Evolutionary conservation across 2,329 filamentous ascomycete genomes (phyloP).

Genomic region (Alternaria metachromatica): DNA sequence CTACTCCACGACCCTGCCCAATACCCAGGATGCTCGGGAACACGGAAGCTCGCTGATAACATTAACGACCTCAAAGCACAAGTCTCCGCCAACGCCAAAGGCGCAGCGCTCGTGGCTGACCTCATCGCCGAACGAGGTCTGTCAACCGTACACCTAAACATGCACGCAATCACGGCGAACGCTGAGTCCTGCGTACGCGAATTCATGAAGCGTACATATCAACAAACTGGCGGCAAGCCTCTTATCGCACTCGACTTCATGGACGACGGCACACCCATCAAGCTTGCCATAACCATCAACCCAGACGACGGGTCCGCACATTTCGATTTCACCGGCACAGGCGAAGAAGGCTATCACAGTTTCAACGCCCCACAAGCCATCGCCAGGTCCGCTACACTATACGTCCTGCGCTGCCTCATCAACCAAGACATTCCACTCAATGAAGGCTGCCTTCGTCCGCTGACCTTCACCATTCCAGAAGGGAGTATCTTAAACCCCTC

Average conservation of each 20-base stretch:
- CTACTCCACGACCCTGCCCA: conserved; percentile 27
- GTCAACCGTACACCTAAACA: neutral
- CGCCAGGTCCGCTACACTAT: conserved; percentile 41
- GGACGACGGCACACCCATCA: neutral
- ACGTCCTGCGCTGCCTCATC: conserved; percentile 40
- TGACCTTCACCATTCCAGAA: conserved; percentile 34
- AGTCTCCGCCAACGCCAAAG: conserved; percentile 44
- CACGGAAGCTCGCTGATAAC: conserved; percentile 43
- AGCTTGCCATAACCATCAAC: neutral
- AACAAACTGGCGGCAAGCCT: neutral
- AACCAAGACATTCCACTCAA: conserved; percentile 43
- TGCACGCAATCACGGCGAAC: neutral
- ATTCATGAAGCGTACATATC: neutral
- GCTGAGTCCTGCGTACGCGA: neutral
- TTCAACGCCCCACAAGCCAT: conserved; percentile 51
- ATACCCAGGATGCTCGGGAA: conserved; percentile 42
- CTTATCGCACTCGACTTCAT: neutral
- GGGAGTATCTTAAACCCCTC: conserved; percentile 38
- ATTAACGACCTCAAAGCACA: conserved; percentile 47
- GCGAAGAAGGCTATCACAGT: conserved; percentile 42
- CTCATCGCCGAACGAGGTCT: conserved; percentile 45
- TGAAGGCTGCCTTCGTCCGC: conserved; percentile 40
- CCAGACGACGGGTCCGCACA: conserved; percentile 18
- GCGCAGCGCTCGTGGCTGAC: conserved; percentile 43
- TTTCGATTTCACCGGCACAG: conserved; percentile 54